phyloP scores from a whole-genome alignment of 2,329 filamentous ascomycete species.

The Colletotrichum somersetense region DNA sequence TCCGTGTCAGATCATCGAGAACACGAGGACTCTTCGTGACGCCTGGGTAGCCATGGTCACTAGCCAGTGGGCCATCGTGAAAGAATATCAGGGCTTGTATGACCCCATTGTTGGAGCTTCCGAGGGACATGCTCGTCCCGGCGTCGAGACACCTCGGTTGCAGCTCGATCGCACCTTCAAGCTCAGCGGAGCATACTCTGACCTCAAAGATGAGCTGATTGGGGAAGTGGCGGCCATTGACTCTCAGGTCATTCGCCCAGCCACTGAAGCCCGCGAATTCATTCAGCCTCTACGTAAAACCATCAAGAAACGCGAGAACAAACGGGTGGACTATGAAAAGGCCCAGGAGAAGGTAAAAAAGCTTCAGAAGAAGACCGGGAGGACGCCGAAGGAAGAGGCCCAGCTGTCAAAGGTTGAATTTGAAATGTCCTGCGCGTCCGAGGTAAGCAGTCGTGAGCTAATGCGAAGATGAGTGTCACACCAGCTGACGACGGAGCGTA shows the following conservation, averaged over 20 bases:
- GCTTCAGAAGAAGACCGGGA: constrained; percentile 76
- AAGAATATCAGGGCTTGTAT: constrained; percentile 80
- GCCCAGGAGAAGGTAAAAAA: constrained; percentile 79
- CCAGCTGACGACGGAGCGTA: constrained; percentile 13
- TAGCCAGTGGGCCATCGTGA: constrained; percentile 74
- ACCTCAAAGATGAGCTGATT: constrained; percentile 77
- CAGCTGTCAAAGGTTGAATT: constrained; percentile 77
- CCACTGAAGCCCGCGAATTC: constrained; percentile 75
- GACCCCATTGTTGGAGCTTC: constrained; percentile 79
- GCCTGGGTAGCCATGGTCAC: constrained; percentile 80
- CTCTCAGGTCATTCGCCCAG: constrained; percentile 75
- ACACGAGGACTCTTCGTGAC: constrained; percentile 81
- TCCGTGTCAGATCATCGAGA: constrained; percentile 75
- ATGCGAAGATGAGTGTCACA: background rate
- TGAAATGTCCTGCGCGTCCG: constrained; percentile 74
- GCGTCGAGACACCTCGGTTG: constrained; percentile 70
- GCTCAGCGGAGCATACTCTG: constrained; percentile 76
- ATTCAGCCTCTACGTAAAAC: constrained; percentile 82
- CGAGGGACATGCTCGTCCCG: constrained; percentile 66
- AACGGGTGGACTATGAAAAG: constrained; percentile 84
- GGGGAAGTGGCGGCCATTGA: constrained; percentile 81
- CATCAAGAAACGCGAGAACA: constrained; percentile 88
- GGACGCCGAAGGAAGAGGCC: constrained; percentile 79
- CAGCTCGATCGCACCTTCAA: constrained; percentile 74
- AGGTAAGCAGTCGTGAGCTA: constrained; percentile 60